Conservation (phyloP, 768 basidiomycete genomes). For the Russula sp. region DNA sequence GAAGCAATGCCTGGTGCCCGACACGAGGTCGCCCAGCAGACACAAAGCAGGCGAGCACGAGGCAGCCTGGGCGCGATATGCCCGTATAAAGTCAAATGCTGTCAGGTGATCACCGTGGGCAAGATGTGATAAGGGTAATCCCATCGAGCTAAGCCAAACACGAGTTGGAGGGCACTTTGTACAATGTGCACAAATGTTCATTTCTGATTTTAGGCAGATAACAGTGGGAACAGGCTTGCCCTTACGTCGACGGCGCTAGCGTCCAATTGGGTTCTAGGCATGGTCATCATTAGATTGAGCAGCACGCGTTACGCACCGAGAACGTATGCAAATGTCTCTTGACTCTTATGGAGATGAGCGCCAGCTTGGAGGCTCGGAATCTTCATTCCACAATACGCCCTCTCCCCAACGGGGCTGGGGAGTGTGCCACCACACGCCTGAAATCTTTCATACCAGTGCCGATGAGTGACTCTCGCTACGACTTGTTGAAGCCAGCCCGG, state of each 20-base stretch:
- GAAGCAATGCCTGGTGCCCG: not conserved
- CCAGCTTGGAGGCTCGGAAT: not conserved
- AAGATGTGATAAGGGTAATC: not conserved
- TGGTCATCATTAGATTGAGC: conserved; percentile 7
- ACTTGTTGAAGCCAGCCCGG: not conserved
- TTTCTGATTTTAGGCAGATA: not conserved
- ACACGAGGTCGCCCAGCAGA: conserved; percentile 12
- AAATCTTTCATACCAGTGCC: not conserved
- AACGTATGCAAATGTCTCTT: conserved; percentile 4
- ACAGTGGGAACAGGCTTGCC: not conserved
- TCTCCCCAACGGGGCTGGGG: not conserved
- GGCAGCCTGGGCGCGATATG: not conserved
- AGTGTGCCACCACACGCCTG: not conserved
- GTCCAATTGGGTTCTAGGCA: conserved; percentile 11
- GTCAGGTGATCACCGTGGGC: conserved; percentile 8
- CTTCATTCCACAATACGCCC: not conserved
- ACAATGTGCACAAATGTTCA: not conserved
- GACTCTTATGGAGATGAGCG: conserved; percentile 7
- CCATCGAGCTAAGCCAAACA: conserved; percentile 7
- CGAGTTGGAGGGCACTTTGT: not conserved
- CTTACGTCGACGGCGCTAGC: conserved; percentile 13
- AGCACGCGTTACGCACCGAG: conserved; percentile 12
- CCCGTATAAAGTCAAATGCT: conserved; percentile 15
- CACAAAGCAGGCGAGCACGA: conserved; percentile 9
- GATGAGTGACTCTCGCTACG: not conserved